Evolutionary conservation across 2,329 filamentous ascomycete species (phyloP).

Genomic region (Colletotrichum sp.): DNA sequence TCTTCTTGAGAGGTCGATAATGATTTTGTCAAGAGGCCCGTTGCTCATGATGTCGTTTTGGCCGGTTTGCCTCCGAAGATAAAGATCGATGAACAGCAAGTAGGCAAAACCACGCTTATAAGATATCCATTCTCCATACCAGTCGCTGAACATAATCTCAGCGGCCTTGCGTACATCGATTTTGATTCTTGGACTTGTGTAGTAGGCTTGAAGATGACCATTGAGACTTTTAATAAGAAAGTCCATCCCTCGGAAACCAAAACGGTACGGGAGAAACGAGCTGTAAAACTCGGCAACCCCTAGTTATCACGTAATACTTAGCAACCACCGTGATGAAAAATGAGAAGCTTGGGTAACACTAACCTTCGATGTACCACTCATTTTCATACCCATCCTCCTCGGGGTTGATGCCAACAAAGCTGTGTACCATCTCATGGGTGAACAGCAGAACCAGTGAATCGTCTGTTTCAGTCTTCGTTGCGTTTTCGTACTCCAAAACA

Average conservation of each 20-base stretch:
- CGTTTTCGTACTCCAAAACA: constrained; percentile 17
- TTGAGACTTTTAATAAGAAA: constrained; percentile 15
- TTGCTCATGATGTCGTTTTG: background rate
- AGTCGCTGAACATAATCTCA: constrained; percentile 13
- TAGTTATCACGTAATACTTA: background rate
- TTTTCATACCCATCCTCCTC: constrained; percentile 19
- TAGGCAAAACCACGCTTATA: constrained; percentile 7
- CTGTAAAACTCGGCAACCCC: constrained; percentile 19
- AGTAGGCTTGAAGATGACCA: constrained; percentile 10
- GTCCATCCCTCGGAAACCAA: constrained; percentile 7
- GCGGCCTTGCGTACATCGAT: constrained; percentile 3
- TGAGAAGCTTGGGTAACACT: background rate
- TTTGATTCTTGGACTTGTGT: constrained; percentile 10
- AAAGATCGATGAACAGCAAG: background rate
- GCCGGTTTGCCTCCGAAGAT: background rate
- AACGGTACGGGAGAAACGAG: constrained; percentile 17
- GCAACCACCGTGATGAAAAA: background rate
- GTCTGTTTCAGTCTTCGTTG: background rate
- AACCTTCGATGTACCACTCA: constrained; percentile 21
- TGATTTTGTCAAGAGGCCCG: background rate
- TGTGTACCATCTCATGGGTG: constrained; percentile 23
- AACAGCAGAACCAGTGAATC: constrained; percentile 2
- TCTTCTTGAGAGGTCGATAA: background rate
- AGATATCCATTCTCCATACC: constrained; percentile 19
- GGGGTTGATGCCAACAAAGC: constrained; percentile 1